phyloP scores from a whole-genome alignment of 768 basidiomycete genomes.

The Pleurotus eryngii region DNA sequence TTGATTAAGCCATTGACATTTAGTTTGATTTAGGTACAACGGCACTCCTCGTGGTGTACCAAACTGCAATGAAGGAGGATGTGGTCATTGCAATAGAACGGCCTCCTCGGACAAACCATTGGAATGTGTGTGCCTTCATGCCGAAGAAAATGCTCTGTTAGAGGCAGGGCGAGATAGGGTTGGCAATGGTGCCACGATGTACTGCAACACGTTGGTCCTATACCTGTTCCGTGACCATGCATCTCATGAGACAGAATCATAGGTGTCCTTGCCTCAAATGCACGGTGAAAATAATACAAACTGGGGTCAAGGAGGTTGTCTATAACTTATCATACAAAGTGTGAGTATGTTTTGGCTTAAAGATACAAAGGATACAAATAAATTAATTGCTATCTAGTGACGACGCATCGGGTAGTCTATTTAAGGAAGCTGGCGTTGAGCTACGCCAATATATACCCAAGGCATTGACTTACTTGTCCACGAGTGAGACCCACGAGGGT shows the following conservation, averaged over 20 bases:
- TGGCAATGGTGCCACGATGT: conserved; percentile 79
- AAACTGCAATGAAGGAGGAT: conserved; percentile 94
- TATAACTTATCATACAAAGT: conserved; percentile 96
- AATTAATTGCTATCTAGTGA: conserved; percentile 46
- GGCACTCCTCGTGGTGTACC: conserved; percentile 87
- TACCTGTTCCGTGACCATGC: background rate
- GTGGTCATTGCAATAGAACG: conserved; percentile 69
- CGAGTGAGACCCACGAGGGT: conserved; percentile 20
- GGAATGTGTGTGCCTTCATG: conserved; percentile 93
- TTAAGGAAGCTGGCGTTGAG: conserved; percentile 79
- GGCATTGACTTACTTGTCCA: conserved; percentile 22
- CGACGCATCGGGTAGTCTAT: conserved; percentile 73
- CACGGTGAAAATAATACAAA: conserved; percentile 96
- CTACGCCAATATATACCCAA: conserved; percentile 68
- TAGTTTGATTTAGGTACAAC: conserved; percentile 67
- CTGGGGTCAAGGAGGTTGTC: conserved; percentile 86
- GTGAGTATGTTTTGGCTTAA: conserved; percentile 41
- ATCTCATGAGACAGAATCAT: background rate
- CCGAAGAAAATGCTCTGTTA: conserved; percentile 94
- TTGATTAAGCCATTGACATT: conserved; percentile 3
- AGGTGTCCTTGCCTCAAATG: conserved; percentile 99
- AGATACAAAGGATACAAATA: background rate
- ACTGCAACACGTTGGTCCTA: conserved; percentile 92
- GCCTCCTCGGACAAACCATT: conserved; percentile 42
- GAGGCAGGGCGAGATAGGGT: conserved; percentile 92